Percentiles rank a stretch among this genome's conserved stretches.
Conservation (phyloP, 2,329 filamentous ascomycete species). For the Cyclaneusma minus region DNA sequence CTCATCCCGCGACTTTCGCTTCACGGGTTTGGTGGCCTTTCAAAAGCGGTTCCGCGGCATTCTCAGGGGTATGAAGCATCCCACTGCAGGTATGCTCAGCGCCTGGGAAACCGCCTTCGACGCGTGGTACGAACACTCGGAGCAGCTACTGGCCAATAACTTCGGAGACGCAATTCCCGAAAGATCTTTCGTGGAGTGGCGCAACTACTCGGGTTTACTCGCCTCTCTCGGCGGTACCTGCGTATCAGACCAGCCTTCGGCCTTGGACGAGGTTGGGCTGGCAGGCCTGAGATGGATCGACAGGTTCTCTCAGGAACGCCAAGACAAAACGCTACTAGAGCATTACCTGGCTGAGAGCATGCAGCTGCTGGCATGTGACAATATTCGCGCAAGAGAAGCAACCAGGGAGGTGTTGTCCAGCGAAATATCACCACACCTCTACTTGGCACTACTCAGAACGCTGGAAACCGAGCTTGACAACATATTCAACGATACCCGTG, state of each 20-base stretch:
- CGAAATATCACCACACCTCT: constrained; percentile 47
- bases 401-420: constrained; percentile 50
- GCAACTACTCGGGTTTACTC: constrained; percentile 53
- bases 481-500: constrained; percentile 40
- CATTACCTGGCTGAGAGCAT: constrained; percentile 48
- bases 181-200: constrained; percentile 44
- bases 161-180: constrained; percentile 36
- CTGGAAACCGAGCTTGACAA: constrained; percentile 48
- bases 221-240: constrained; percentile 52
- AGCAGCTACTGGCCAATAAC: constrained; percentile 39
- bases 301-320: constrained; percentile 37
- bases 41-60: constrained; percentile 48
- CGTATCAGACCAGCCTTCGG: constrained; percentile 39
- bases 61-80: constrained; percentile 42
- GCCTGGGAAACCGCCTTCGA: constrained; percentile 54
- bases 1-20: constrained; percentile 45
- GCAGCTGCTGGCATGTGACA: constrained; percentile 47
- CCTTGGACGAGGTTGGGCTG: constrained; percentile 40
- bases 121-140: constrained; percentile 47
- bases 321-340: constrained; percentile 43
- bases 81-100: constrained; percentile 48
- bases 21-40: constrained; percentile 54
- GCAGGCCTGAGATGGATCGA: constrained; percentile 50
- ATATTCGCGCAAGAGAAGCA: constrained; percentile 48
- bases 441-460: constrained; percentile 47